phyloP scores from a whole-genome alignment of 768 basidiomycete genomes.

The Xerocomellus chrysenteron region DNA sequence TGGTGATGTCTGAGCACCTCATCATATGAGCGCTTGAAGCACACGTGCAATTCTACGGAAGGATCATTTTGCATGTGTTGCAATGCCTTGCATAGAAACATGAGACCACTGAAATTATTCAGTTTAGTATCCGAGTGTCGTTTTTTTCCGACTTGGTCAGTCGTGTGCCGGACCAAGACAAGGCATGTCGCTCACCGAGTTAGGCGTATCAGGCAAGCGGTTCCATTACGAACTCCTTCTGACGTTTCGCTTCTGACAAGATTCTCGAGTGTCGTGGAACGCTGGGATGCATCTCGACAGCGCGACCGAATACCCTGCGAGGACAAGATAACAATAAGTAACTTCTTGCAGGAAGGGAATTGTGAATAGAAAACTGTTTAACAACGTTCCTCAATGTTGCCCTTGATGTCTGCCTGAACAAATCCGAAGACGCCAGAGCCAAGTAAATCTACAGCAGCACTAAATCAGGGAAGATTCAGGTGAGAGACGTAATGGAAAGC shows the following conservation, averaged over 20 bases:
- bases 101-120: constrained; percentile 51
- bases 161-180: constrained; percentile 5
- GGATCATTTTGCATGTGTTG: constrained; percentile 61
- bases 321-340: constrained; percentile 10
- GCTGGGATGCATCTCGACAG: constrained; percentile 42
- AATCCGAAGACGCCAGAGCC: constrained; percentile 72
- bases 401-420: constrained; percentile 67
- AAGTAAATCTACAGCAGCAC: constrained; percentile 51
- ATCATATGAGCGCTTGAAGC: constrained; percentile 73
- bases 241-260: constrained; percentile 53
- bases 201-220: constrained; percentile 62
- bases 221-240: constrained; percentile 48
- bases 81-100: constrained; percentile 66
- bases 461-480: constrained; percentile 11
- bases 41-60: constrained; percentile 54
- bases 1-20: constrained; percentile 65
- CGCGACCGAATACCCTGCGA: constrained; percentile 64
- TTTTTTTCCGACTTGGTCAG: constrained; percentile 4
- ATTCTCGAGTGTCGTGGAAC: constrained; percentile 57
- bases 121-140: constrained; percentile 4
- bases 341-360: constrained; percentile 11
- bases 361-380: constrained; percentile 8
- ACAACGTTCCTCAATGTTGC: constrained; percentile 58
- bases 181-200: constrained; percentile 48
- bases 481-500: constrained; percentile 29